Conservation (phyloP, 768 basidiomycete species). For the Boletus rubropictus region DNA sequence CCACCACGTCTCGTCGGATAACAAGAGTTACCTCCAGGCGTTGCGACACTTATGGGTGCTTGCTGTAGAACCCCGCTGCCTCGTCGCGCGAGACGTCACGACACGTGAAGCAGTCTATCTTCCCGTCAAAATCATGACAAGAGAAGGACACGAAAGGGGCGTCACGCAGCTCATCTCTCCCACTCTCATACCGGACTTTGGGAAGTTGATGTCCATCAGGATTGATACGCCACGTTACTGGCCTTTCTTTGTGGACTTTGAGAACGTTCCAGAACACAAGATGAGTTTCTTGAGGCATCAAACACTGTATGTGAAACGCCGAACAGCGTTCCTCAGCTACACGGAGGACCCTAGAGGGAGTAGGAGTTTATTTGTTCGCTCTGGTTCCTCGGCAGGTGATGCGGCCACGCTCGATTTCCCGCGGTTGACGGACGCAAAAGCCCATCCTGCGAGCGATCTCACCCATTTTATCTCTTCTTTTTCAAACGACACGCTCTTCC, state of each 20-base stretch:
- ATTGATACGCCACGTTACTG: constrained; percentile 95
- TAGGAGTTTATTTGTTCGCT: constrained; percentile 83
- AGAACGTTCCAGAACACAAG: constrained; percentile 60
- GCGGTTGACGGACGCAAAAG: constrained; percentile 58
- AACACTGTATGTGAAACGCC: constrained; percentile 87
- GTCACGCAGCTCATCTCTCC: constrained; percentile 83
- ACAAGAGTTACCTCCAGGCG: constrained; percentile 86
- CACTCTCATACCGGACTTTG: constrained; percentile 86
- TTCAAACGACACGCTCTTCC: constrained; percentile 73
- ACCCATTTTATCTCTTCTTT: constrained; percentile 84
- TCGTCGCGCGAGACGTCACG: constrained; percentile 89
- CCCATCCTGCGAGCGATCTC: constrained; percentile 67
- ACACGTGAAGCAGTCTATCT: constrained; percentile 87
- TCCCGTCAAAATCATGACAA: constrained; percentile 81
- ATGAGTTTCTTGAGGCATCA: constrained; percentile 66
- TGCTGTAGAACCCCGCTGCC: constrained; percentile 89
- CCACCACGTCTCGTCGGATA: constrained; percentile 73
- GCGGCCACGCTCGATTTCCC: constrained; percentile 84
- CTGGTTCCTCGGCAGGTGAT: constrained; percentile 79
- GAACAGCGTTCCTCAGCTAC: constrained; percentile 90
- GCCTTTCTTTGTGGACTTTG: constrained; percentile 82
- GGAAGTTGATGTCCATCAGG: constrained; percentile 72
- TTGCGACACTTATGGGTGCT: constrained; percentile 94
- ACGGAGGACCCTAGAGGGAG: constrained; percentile 92
- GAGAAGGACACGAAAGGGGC: constrained; percentile 56